Percentiles rank a stretch among this genome's conserved stretches.
phyloP scores from a whole-genome alignment of 768 basidiomycete species.

The Mycena capillaripes region DNA sequence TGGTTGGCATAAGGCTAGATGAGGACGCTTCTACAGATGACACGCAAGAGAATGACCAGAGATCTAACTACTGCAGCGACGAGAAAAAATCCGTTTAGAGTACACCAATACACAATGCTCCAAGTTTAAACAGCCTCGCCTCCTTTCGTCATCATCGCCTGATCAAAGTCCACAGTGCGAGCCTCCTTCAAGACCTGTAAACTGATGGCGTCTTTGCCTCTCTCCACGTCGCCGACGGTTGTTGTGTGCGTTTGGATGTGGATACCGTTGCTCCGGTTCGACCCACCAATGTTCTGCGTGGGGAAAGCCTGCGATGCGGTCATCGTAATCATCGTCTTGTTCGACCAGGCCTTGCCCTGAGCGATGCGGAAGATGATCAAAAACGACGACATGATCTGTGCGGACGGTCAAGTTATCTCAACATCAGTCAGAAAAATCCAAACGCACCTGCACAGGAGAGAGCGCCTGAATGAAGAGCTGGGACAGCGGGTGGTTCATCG shows the following conservation, averaged over 20 bases:
- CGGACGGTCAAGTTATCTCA: neutral
- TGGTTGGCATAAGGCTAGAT: too few relatives aligned
- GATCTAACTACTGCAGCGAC: too few relatives aligned
- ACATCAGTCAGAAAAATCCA: too few relatives aligned
- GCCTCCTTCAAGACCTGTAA: neutral
- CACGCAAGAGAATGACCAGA: too few relatives aligned
- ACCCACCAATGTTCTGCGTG: neutral
- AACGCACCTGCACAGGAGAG: constrained; percentile 36
- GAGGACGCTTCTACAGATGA: too few relatives aligned
- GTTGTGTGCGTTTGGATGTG: neutral
- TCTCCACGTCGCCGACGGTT: neutral
- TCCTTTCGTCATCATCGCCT: neutral
- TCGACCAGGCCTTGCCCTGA: constrained; percentile 33
- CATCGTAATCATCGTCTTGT: neutral
- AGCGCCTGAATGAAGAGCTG: constrained; percentile 35
- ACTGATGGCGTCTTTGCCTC: neutral
- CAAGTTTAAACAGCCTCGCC: too few relatives aligned
- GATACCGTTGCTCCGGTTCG: neutral
- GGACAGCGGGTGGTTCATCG: constrained; percentile 3
- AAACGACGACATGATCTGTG: constrained; percentile 3
- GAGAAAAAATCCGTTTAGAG: too few relatives aligned
- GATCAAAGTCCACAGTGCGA: neutral
- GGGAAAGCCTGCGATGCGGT: neutral
- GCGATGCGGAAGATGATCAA: constrained; percentile 35
- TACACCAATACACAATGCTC: too few relatives aligned